Evolutionary conservation across 148 eudicot genomes (phyloP).

Genomic region (Vaccinium myrtillus): DNA sequence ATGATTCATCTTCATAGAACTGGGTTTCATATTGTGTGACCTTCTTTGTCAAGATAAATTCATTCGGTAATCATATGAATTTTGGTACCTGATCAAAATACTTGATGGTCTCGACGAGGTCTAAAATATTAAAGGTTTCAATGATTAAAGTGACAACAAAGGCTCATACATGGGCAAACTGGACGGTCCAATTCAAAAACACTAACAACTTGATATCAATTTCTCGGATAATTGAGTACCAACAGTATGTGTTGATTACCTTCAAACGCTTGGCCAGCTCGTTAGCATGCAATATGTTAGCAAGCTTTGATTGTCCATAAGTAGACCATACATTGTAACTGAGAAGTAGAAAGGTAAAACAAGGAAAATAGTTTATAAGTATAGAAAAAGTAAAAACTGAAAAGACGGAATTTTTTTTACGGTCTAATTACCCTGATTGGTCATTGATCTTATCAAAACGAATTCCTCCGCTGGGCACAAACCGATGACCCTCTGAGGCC

Average conservation of each 20-base stretch:
- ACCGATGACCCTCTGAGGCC: slow-evolving; percentile 65
- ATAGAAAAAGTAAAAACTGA: not conserved
- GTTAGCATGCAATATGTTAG: slow-evolving; percentile 70
- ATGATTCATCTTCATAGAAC: not conserved
- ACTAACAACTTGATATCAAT: no score
- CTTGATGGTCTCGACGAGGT: no score
- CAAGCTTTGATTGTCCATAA: slow-evolving; percentile 88
- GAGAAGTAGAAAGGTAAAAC: slow-evolving; percentile 26
- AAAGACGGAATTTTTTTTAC: not conserved
- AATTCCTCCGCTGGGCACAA: slow-evolving; percentile 50
- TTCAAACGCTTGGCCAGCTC: slow-evolving; percentile 67
- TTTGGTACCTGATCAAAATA: no score
- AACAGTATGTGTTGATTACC: slow-evolving; percentile 37
- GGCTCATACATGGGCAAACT: no score
- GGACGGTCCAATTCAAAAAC: not conserved
- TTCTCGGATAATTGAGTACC: no score
- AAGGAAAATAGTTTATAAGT: not conserved
- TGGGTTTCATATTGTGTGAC: not conserved
- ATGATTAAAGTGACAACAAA: not conserved
- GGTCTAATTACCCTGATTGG: slow-evolving; percentile 41
- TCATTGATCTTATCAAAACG: slow-evolving; percentile 77
- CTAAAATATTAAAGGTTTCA: no score
- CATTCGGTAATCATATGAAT: no score
- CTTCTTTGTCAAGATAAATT: not conserved
- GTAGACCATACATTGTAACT: slow-evolving; percentile 60